Conservation (phyloP, 192 early-diverging fungal species). For the Entophlyctis helioformis region DNA sequence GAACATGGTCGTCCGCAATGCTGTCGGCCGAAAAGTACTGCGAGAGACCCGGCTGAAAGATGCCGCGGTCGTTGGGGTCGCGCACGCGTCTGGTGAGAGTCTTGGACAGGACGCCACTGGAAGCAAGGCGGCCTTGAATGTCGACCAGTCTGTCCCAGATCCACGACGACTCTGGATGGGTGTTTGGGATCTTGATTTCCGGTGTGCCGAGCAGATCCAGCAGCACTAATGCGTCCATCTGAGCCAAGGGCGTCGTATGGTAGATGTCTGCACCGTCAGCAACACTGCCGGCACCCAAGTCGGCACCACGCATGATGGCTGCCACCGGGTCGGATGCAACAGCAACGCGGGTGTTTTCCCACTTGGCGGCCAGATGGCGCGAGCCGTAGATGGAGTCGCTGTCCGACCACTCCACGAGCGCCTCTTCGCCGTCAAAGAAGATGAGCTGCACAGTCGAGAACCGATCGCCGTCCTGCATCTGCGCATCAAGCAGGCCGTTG, state of each 20-base stretch:
- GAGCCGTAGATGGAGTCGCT: conserved; percentile 87
- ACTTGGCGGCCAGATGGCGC: conserved; percentile 68
- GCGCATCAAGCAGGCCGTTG: conserved; percentile 30
- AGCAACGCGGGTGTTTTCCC: conserved; percentile 43
- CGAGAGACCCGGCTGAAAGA: conserved; percentile 23
- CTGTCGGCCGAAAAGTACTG: conserved; percentile 12
- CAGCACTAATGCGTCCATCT: conserved; percentile 77
- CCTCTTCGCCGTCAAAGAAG: conserved; percentile 97
- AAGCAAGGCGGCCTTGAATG: conserved; percentile 55
- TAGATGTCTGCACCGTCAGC: neutral
- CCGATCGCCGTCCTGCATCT: neutral
- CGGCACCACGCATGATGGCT: too few species aligned
- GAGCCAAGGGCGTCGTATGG: conserved; percentile 32
- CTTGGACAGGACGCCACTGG: conserved; percentile 9
- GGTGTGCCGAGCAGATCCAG: conserved; percentile 74
- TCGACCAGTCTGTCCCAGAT: conserved; percentile 54
- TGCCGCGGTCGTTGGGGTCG: conserved; percentile 3
- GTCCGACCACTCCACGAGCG: conserved; percentile 60
- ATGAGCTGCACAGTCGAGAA: conserved; percentile 66
- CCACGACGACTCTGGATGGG: conserved; percentile 52
- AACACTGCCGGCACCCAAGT: too few species aligned
- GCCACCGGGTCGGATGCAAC: too few species aligned
- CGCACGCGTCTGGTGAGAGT: neutral
- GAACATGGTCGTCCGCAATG: conserved; percentile 80
- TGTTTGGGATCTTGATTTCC: conserved; percentile 39